phyloP scores from a whole-genome alignment of 2,329 filamentous ascomycete species.

The Stagonosporopsis vannaccii region DNA sequence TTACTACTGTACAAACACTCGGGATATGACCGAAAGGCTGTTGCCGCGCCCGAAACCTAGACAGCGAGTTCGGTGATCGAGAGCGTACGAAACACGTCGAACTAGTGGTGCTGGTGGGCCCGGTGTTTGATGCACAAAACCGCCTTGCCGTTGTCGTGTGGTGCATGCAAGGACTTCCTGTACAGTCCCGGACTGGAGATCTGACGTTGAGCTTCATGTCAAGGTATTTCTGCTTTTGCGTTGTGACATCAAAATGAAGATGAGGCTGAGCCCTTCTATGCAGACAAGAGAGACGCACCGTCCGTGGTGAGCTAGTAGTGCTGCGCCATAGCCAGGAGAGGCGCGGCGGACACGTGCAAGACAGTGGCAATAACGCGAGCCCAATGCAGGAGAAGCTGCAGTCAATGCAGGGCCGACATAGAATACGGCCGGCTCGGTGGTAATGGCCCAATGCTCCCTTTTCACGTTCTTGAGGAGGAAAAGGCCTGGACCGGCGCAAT shows the following conservation, averaged over 20 bases:
- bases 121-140: conserved; percentile 10
- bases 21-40: not conserved
- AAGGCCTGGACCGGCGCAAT: conserved; percentile 2
- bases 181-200: not conserved
- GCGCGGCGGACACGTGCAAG: conserved; percentile 3
- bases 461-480: not conserved
- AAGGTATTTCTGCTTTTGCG: not conserved
- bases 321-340: not conserved
- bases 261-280: not conserved
- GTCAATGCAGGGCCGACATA: conserved; percentile 10
- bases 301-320: not conserved
- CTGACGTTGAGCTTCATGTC: not conserved
- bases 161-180: conserved; percentile 12
- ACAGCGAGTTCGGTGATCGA: conserved; percentile 3
- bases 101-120: conserved; percentile 2
- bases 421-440: conserved; percentile 6
- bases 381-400: conserved; percentile 17
- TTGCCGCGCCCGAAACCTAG: not conserved
- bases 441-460: conserved; percentile 7
- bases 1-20: not conserved
- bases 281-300: not conserved
- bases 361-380: not conserved
- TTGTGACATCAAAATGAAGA: not conserved
- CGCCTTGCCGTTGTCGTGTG: conserved; percentile 9
- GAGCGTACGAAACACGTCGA: not conserved